A percentile compares a stretch with the other conserved stretches of the same genome.
phyloP scores from a whole-genome alignment of 208 protist species.

The Wallacemonas sp. region DNA sequence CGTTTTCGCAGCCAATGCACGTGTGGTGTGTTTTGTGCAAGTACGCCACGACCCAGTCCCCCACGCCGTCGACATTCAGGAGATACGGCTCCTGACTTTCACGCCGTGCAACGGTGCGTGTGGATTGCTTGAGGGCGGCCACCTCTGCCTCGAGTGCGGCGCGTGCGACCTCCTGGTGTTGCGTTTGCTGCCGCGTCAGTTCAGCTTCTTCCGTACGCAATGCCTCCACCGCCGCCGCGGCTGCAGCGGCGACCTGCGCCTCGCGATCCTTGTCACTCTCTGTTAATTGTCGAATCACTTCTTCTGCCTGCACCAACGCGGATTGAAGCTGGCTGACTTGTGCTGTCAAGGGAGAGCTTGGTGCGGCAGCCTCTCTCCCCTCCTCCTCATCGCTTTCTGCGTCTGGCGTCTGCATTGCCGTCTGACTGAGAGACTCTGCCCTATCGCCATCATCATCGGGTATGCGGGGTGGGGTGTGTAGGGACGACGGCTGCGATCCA shows the following conservation, averaged over 20 bases:
- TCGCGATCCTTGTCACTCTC: constrained; percentile 29
- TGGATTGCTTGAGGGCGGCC: neutral
- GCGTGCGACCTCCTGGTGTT: neutral
- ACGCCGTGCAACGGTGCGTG: neutral
- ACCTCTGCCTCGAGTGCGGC: neutral
- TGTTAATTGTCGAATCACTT: constrained; percentile 60
- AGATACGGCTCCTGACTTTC: constrained; percentile 47
- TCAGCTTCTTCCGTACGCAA: constrained; percentile 34
- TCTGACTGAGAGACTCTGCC: too few relatives aligned
- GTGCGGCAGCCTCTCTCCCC: too few relatives aligned
- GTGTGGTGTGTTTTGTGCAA: constrained; percentile 28
- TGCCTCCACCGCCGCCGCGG: constrained; percentile 16
- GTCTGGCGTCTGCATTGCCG: neutral
- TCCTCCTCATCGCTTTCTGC: neutral
- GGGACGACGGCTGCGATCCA: too few relatives aligned
- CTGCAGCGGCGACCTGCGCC: constrained; percentile 17
- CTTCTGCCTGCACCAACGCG: constrained; percentile 57
- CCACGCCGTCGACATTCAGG: constrained; percentile 71
- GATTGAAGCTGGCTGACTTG: constrained; percentile 40
- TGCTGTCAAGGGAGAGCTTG: neutral
- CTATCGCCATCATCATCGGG: constrained; percentile 7
- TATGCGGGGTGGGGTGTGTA: too few relatives aligned
- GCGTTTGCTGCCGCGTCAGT: constrained; percentile 3
- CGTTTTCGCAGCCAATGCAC: constrained; percentile 31
- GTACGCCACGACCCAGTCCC: constrained; percentile 71